phyloP scores from a whole-genome alignment of 139 green algal species.

The Yamagishiella unicocca region DNA sequence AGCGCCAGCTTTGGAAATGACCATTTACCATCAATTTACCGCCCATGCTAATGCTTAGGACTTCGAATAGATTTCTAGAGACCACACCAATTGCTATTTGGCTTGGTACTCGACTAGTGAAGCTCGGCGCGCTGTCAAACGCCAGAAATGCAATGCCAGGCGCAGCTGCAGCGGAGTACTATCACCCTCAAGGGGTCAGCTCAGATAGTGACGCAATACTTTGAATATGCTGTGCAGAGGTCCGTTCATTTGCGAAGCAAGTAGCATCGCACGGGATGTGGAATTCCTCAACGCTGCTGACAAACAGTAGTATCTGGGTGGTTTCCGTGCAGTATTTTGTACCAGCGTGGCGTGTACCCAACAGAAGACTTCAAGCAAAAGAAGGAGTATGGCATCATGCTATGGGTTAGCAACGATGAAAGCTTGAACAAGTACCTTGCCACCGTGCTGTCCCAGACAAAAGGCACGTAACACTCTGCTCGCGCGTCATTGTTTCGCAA shows the following conservation, averaged over 20 bases:
- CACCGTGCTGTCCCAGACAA: slow-evolving; percentile 86
- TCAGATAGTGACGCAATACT: slow-evolving; percentile 94
- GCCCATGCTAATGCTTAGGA: no score
- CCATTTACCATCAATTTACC: no score
- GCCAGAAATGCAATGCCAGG: slow-evolving; percentile 52
- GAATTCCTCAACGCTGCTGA: background rate
- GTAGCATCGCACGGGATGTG: no score
- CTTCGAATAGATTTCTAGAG: no score
- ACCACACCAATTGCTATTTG: no score
- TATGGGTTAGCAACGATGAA: slow-evolving; percentile 90
- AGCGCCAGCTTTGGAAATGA: no score
- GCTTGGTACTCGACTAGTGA: no score
- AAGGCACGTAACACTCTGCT: slow-evolving; percentile 66
- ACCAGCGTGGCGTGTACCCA: slow-evolving; percentile 97
- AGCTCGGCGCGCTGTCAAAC: no score
- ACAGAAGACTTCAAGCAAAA: slow-evolving; percentile 88
- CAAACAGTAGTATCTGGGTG: background rate
- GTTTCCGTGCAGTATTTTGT: slow-evolving; percentile 87
- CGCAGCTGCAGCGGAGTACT: slow-evolving; percentile 72
- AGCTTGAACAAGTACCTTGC: slow-evolving; percentile 86
- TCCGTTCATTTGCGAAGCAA: slow-evolving; percentile 31
- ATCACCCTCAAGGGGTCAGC: slow-evolving; percentile 93
- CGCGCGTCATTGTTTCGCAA: no score
- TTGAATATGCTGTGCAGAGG: slow-evolving; percentile 92
- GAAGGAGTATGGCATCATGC: slow-evolving; percentile 93